These are phyloP conservation scores for Tricholoma furcatifolium DNA, from an alignment of 768 basidiomycete genomes.

Conservation along the genomic window DNA sequence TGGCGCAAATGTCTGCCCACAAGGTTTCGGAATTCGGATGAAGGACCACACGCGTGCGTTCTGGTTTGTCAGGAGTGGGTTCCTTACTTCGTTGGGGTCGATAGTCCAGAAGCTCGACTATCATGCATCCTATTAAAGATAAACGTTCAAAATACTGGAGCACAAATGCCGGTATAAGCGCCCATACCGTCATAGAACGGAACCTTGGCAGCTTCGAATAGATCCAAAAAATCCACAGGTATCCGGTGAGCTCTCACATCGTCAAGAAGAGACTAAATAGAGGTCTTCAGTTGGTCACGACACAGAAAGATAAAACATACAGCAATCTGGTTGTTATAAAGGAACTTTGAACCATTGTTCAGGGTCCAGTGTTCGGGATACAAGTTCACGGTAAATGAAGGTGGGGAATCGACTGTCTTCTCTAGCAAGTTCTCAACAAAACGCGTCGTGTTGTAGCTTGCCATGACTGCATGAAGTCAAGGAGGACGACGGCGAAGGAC, in stretches of 20 bases:
- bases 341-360: constrained; percentile 78
- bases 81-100: constrained; percentile 60
- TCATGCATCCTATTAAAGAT: constrained; percentile 64
- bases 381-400: constrained; percentile 79
- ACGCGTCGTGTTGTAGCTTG: constrained; percentile 73
- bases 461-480: constrained; percentile 43
- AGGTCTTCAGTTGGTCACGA: constrained; percentile 1
- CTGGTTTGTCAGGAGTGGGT: constrained; percentile 54
- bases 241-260: constrained; percentile 82
- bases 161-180: neutral
- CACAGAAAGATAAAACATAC: constrained; percentile 25
- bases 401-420: constrained; percentile 50
- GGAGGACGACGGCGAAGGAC: constrained; percentile 2
- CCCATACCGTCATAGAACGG: constrained; percentile 82
- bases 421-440: constrained; percentile 60
- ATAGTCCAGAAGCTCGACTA: constrained; percentile 82
- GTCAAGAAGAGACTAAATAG: constrained; percentile 67
- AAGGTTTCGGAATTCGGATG: constrained; percentile 76
- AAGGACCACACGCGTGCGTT: constrained; percentile 69
- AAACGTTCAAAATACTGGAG: neutral
- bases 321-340: constrained; percentile 78
- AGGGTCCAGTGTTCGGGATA: constrained; percentile 81
- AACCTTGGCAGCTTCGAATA: constrained; percentile 70
- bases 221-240: constrained; percentile 81
- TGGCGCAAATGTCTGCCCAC: constrained; percentile 74